These are phyloP conservation scores for Ceratobasidium sp. DNA, from an alignment of 1,284 basidiomycete genomes.

Conservation along the genomic window DNA sequence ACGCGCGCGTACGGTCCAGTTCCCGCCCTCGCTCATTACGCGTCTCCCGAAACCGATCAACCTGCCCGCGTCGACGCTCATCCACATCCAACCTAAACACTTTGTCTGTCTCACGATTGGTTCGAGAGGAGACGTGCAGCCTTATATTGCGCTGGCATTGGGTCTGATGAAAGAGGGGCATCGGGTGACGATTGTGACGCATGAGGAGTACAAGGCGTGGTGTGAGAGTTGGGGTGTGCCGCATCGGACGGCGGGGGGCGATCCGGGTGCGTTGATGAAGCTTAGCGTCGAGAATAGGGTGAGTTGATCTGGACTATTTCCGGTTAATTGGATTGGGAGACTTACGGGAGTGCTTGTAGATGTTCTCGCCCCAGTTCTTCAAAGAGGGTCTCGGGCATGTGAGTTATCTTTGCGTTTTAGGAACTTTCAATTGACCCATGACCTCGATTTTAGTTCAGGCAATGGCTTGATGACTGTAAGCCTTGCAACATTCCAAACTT, in stretches of 20 bases:
- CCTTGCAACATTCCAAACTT: slow-evolving; percentile 32
- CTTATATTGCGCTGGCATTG: slow-evolving; percentile 63
- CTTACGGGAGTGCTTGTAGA: slow-evolving; percentile 57
- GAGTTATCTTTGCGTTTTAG: slow-evolving; percentile 48
- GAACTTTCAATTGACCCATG: slow-evolving; percentile 11
- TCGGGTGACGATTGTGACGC: slow-evolving; percentile 68
- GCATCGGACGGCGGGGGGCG: slow-evolving; percentile 78
- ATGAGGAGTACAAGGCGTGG: slow-evolving; percentile 71
- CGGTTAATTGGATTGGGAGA: not conserved
- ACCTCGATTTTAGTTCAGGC: slow-evolving; percentile 63
- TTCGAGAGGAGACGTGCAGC: slow-evolving; percentile 65
- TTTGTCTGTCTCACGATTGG: slow-evolving; percentile 65
- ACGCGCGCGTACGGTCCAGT: slow-evolving; percentile 21
- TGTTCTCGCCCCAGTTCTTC: slow-evolving; percentile 87
- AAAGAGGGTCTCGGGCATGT: slow-evolving; percentile 72
- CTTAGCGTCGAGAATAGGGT: slow-evolving; percentile 60
- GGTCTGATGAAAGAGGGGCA: slow-evolving; percentile 66
- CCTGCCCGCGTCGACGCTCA: slow-evolving; percentile 56
- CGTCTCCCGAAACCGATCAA: slow-evolving; percentile 64
- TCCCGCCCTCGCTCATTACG: slow-evolving; percentile 49
- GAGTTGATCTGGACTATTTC: not conserved
- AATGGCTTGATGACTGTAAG: slow-evolving; percentile 79
- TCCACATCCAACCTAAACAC: slow-evolving; percentile 56
- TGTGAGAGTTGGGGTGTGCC: slow-evolving; percentile 72
- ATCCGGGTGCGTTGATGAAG: slow-evolving; percentile 77